Percentiles rank a stretch among this genome's conserved stretches.
These are phyloP conservation scores for Boeremia lycopersici DNA, from an alignment of 2,329 filamentous ascomycete genomes.

Conservation along the genomic window DNA sequence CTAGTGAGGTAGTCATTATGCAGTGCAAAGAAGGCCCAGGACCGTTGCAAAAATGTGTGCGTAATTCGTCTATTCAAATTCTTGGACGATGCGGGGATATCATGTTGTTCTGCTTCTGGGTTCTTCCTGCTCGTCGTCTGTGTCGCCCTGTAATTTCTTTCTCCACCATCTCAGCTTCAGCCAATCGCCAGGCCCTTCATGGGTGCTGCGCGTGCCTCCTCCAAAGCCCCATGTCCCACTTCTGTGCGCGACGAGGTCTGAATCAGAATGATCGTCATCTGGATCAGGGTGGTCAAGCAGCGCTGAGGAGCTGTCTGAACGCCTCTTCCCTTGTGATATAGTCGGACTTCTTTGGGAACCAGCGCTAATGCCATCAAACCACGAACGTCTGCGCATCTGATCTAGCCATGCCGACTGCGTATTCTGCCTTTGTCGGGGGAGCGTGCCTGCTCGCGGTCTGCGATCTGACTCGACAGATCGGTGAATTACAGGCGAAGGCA, in stretches of 20 bases:
- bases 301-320: slow-evolving; percentile 28
- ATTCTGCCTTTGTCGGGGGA: slow-evolving; percentile 37
- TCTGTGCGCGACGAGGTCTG: slow-evolving; percentile 28
- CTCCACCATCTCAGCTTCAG: slow-evolving; percentile 48
- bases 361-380: slow-evolving; percentile 40
- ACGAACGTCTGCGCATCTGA: slow-evolving; percentile 45
- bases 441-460: slow-evolving; percentile 42
- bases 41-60: not conserved
- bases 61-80: slow-evolving; percentile 14
- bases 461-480: slow-evolving; percentile 40
- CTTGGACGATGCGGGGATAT: slow-evolving; percentile 16
- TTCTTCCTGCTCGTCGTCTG: slow-evolving; percentile 34
- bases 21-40: not conserved
- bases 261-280: slow-evolving; percentile 40
- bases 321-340: slow-evolving; percentile 38
- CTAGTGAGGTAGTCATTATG: not conserved
- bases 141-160: slow-evolving; percentile 41
- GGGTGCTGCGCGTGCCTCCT: slow-evolving; percentile 24
- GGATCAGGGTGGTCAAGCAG: slow-evolving; percentile 37
- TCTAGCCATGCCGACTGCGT: slow-evolving; percentile 40
- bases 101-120: slow-evolving; percentile 17
- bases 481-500: slow-evolving; percentile 33
- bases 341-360: slow-evolving; percentile 30
- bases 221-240: slow-evolving; percentile 37
- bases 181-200: slow-evolving; percentile 43